Percentiles rank a stretch among this genome's conserved stretches.
Conservation (phyloP, 2,329 filamentous ascomycete species). For the Sclerotinia nivalis region DNA sequence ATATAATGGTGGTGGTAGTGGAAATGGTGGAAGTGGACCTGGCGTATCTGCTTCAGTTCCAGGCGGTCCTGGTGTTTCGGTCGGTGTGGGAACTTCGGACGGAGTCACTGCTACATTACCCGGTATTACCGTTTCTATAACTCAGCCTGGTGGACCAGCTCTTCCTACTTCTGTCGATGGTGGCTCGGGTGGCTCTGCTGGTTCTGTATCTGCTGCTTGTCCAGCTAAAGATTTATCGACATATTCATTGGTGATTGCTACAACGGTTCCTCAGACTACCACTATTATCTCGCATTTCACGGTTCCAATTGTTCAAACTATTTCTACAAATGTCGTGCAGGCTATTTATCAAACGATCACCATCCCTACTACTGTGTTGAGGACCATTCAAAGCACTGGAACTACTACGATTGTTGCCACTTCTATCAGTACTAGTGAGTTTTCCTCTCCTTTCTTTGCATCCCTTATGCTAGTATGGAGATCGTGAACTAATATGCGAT, state of each 20-base stretch:
- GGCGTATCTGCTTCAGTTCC: slow-evolving; percentile 5
- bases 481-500: background rate
- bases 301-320: slow-evolving; percentile 8
- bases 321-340: slow-evolving; percentile 3
- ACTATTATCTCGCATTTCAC: background rate
- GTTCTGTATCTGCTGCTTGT: background rate
- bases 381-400: slow-evolving; percentile 12
- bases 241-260: slow-evolving; percentile 9
- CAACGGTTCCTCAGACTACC: background rate
- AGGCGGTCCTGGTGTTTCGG: background rate
- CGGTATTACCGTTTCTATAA: background rate
- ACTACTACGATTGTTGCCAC: slow-evolving; percentile 2
- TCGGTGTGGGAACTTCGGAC: slow-evolving; percentile 15
- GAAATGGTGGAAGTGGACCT: background rate
- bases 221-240: slow-evolving; percentile 1
- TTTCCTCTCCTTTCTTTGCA: background rate
- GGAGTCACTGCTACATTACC: background rate
- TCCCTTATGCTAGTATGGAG: background rate
- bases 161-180: background rate
- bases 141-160: slow-evolving; percentile 5
- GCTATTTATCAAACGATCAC: slow-evolving; percentile 8
- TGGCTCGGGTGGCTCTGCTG: background rate
- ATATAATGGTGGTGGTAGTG: slow-evolving; percentile 8
- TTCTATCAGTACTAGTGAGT: slow-evolving; percentile 8
- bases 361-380: slow-evolving; percentile 11